phyloP scores from a whole-genome alignment of 139 green algal genomes.

The Chlamydomonas incerta region DNA sequence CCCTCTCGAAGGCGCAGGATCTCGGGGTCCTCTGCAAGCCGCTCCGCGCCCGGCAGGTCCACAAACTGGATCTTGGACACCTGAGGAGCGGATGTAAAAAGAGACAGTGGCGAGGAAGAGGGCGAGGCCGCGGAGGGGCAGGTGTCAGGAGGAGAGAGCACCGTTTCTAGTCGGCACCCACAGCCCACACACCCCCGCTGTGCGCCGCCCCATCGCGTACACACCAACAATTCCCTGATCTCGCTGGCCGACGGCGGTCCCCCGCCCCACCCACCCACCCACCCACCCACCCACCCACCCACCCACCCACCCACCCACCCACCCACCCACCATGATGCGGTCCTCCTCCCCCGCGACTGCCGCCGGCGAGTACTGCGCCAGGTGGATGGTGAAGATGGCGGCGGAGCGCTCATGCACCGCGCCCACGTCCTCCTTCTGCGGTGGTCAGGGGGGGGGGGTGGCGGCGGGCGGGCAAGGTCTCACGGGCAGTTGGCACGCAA shows the following conservation, averaged over 20 bases:
- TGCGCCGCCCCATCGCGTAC: too few relatives aligned
- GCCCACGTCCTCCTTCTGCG: conserved; percentile 66
- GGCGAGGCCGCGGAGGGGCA: neutral
- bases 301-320: neutral
- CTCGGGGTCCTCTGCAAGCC: conserved; percentile 76
- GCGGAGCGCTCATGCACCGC: conserved; percentile 67
- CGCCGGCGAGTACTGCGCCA: conserved; percentile 73
- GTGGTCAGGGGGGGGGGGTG: neutral
- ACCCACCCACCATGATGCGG: conserved; percentile 61
- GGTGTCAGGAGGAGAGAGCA: neutral
- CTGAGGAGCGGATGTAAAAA: neutral
- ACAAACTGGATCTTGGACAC: conserved; percentile 59
- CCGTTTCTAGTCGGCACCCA: too few relatives aligned
- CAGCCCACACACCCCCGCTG: too few relatives aligned
- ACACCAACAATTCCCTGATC: too few relatives aligned
- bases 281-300: neutral
- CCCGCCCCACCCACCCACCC: too few relatives aligned
- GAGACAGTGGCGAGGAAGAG: neutral
- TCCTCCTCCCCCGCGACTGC: conserved; percentile 67
- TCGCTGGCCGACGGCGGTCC: too few relatives aligned
- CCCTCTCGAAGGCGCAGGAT: conserved; percentile 71
- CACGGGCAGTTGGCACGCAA: too few relatives aligned
- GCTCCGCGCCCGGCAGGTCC: conserved; percentile 76
- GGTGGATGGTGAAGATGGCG: conserved; percentile 66
- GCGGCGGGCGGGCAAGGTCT: neutral